Base-by-base conservation (phyloP, 345 rosid species). In the Brassica nigra region DNA sequence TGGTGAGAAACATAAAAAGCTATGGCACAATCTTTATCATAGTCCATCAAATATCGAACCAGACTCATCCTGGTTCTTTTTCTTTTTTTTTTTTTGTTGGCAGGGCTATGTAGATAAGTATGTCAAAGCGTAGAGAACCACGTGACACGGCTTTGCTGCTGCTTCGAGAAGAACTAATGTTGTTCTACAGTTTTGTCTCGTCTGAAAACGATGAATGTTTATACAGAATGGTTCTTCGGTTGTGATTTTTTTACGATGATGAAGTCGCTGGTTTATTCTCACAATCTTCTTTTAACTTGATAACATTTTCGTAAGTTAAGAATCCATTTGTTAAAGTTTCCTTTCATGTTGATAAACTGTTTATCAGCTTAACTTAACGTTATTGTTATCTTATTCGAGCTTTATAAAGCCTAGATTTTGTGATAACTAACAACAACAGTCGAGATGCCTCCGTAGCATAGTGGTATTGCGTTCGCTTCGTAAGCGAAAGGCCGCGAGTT, bases 391-490 rank as follows among this genome's bases (percentile, higher is more conserved):
- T 39, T 39, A 8, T 9, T 2, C 11, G 4, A 9, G 44, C 12
- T 39, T 18, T 18, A 18, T 18, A 18, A 18, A 18, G 18, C 0
- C 18, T 18, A 18, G 18, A 18, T 18, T 18, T 18, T 18, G 18
- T 18, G 18, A 18, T 18, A 18, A 0, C 18, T 18, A 18, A 18
- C 18, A 39, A 12, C 30, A 7, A 4, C 0, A 0, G 28, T 0
- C 0, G 47, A 8, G 29, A 47, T 2, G 91, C 91, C 89, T 90
- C 87, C 86, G 90, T 91, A 91, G 97, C 97, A 95, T 91, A 91
- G 97, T 95, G 99, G 99, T 87, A 91, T 92, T 93, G 99, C 94
- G 97, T 95, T 95, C 97, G 94, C 98, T 93, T 93, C 96, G 97
- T 95, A 95, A 95, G 98, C 94, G 97, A 95, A 91, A 91, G 99